Percentiles rank a stretch among this genome's conserved stretches.
These are phyloP conservation scores for Ogataea saltuana DNA, from an alignment of 805 yeast genomes.

Conservation along the genomic window DNA sequence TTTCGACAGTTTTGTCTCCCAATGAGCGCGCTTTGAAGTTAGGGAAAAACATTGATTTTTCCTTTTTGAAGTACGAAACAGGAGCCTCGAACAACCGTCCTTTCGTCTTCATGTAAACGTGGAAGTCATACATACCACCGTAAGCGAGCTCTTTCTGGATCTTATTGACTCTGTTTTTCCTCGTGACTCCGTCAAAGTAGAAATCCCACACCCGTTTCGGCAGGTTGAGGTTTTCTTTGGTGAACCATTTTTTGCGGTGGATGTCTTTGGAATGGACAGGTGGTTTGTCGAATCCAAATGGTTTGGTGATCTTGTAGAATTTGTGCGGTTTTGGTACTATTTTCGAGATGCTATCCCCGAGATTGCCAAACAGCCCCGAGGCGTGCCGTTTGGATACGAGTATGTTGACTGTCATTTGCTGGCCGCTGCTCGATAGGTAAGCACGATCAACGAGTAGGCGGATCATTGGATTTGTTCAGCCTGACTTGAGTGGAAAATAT, in stretches of 20 bases:
- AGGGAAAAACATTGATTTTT: conserved; percentile 79
- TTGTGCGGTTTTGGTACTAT: conserved; percentile 38
- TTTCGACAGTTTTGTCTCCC: conserved; percentile 33
- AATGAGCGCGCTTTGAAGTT: conserved; percentile 65
- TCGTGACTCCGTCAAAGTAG: conserved; percentile 39
- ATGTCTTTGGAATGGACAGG: conserved; percentile 28
- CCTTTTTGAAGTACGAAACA: conserved; percentile 68
- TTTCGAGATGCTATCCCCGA: conserved; percentile 33
- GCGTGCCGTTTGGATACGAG: conserved; percentile 26
- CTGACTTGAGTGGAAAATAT: background rate
- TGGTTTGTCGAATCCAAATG: conserved; percentile 34
- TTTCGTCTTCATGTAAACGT: conserved; percentile 65
- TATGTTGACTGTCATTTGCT: conserved; percentile 4
- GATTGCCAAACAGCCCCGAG: conserved; percentile 33
- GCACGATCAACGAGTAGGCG: too few relatives aligned
- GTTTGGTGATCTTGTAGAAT: conserved; percentile 35
- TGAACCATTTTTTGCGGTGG: conserved; percentile 26
- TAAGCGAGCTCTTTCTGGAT: conserved; percentile 64
- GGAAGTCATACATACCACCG: conserved; percentile 67
- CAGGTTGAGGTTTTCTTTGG: conserved; percentile 31
- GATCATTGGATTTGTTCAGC: too few relatives aligned
- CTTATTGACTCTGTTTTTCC: conserved; percentile 34
- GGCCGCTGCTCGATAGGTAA: too few relatives aligned
- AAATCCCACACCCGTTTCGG: conserved; percentile 37
- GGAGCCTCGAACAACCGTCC: conserved; percentile 90